Percentiles rank a stretch among this genome's conserved stretches.
Evolutionary conservation across 371 early-diverging fungal genomes (phyloP).

Genomic region (Basidiobolus meristosporus): DNA sequence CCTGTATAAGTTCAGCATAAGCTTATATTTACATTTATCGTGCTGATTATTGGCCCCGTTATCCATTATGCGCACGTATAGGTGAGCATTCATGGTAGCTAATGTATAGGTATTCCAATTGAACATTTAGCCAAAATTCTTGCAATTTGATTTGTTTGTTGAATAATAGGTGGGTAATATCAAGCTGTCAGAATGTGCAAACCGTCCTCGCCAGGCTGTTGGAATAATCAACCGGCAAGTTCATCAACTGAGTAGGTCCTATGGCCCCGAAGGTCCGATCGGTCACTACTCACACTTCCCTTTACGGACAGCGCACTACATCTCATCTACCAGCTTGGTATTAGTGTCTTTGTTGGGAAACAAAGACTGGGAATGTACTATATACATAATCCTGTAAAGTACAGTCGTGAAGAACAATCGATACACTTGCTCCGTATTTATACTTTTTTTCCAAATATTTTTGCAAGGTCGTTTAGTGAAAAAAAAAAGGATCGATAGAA

Average conservation of each 20-base stretch:
- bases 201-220: slow-evolving; percentile 11
- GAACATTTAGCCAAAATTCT: too few relatives aligned
- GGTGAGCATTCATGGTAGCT: too few relatives aligned
- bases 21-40: too few relatives aligned
- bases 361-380: slow-evolving; percentile 14
- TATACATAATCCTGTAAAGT: slow-evolving; percentile 17
- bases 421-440: too few relatives aligned
- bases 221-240: slow-evolving; percentile 10
- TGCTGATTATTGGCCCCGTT: too few relatives aligned
- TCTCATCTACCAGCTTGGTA: slow-evolving; percentile 16
- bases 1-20: too few relatives aligned
- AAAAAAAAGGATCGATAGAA: too few relatives aligned
- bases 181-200: slow-evolving; percentile 16
- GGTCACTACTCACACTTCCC: slow-evolving; percentile 11
- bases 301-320: slow-evolving; percentile 16
- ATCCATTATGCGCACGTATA: too few relatives aligned
- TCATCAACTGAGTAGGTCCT: slow-evolving; percentile 12
- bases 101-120: too few relatives aligned
- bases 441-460: too few relatives aligned
- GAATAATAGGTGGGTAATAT: slow-evolving; percentile 3
- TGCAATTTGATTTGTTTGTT: too few relatives aligned
- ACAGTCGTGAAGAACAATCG: slow-evolving; percentile 6
- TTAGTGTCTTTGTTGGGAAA: slow-evolving; percentile 17
- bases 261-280: slow-evolving; percentile 1
- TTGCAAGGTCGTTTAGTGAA: too few relatives aligned